Evolutionary conservation across 1,139 yeast genomes (phyloP), one percentile per base, ranked within the genome.

Genomic region (Magnusiomyces paraingens): DNA sequence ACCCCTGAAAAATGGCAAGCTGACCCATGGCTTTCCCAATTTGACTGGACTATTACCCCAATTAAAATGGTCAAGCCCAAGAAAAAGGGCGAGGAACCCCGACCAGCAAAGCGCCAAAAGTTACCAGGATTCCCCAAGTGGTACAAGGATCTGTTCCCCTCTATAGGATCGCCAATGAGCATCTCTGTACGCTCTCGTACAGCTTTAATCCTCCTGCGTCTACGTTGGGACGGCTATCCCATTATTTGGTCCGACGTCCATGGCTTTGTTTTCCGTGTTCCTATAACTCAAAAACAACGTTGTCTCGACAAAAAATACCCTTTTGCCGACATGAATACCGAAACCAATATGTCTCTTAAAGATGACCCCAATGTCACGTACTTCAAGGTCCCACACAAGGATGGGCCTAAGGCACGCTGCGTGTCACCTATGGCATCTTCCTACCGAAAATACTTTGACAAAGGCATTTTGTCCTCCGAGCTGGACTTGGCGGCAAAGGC

Each of bases 71-170:
- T 84, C 17, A 90, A 88, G 66, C 78, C 81, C 42, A 95, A 95
- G 3, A 74, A 73, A n/a, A 88, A 88, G 0, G 78, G 73, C n/a
- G 68, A 67, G 6, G 67, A 64, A 3, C 63, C 66, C 4, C 57
- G 70, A 15, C 66, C 62, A 2, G 67, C 66, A 26, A 88, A 90
- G 52, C 82, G 80, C 36, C 95, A 89, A 66, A 90, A 81, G 64
- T 66, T 89, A 52, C 94, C 96, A 0, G 98, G 97, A 0, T 89
- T 78, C 65, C 99, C 99, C 0, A 85, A 86, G 61, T 94, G 99
- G 99, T 94, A 88, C 68, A 80, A 87, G 57, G 84, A 83, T 2
- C 72, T 93, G 26, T 83, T 82, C 64, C 80, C 81, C 6, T 71
- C 78, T 4, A 73, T 74, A 18, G 64, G 69, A 1, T 69, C 73